Conservation (phyloP, 2,329 filamentous ascomycete genomes). For the Trichoderma semiorbis region DNA sequence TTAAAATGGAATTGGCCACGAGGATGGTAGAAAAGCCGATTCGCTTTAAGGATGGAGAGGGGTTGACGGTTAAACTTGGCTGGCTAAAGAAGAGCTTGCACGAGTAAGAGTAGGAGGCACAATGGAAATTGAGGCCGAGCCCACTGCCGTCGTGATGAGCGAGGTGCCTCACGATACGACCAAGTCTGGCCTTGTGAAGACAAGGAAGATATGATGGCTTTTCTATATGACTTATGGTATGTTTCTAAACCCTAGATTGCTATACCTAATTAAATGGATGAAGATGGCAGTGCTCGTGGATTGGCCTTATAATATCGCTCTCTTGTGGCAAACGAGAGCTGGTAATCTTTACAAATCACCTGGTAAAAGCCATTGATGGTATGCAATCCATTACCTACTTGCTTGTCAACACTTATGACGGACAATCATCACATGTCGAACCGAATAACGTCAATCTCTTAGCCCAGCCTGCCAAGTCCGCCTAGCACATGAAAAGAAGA, state of each 20-base stretch:
- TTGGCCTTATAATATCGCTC: background rate
- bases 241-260: background rate
- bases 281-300: background rate
- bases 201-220: background rate
- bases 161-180: too few species aligned
- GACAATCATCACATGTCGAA: background rate
- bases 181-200: accelerated
- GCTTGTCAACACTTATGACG: background rate
- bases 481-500: background rate
- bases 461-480: background rate
- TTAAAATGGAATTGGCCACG: background rate
- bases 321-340: background rate
- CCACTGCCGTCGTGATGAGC: background rate
- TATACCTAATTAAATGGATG: background rate
- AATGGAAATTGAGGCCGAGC: background rate
- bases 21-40: background rate
- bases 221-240: background rate
- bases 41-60: background rate
- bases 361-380: background rate
- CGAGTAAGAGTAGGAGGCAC: background rate
- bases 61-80: background rate
- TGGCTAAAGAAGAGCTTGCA: background rate
- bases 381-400: background rate
- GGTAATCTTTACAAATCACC: background rate
- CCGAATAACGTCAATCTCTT: background rate